These are phyloP conservation scores for Teunomyces pallodes DNA, from an alignment of 805 yeast species.

Conservation along the genomic window DNA sequence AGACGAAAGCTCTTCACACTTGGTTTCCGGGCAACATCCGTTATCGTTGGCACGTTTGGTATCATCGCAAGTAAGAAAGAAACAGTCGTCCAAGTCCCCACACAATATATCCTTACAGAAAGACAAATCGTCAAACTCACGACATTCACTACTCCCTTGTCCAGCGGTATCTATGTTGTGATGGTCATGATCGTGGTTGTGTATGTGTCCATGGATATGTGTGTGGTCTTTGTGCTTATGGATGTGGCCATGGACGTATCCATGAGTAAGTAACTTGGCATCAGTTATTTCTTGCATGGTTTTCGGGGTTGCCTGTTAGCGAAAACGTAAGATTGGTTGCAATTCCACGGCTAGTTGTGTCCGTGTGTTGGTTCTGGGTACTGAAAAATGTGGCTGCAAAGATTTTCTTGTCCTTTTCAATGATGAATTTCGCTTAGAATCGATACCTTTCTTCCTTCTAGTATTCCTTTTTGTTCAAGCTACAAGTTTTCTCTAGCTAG, in stretches of 20 bases:
- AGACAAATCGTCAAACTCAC: constrained; percentile 30
- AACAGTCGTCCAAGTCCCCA: constrained; percentile 45
- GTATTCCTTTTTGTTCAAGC: neutral
- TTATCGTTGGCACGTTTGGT: constrained; percentile 1
- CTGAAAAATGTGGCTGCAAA: neutral
- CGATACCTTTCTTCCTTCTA: neutral
- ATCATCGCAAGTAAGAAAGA: constrained; percentile 34
- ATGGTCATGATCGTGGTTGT: constrained; percentile 41
- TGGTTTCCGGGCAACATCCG: constrained; percentile 1
- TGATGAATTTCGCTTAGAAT: neutral
- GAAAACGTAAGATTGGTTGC: neutral
- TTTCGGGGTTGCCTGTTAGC: neutral
- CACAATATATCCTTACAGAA: constrained; percentile 41
- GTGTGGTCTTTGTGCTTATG: constrained; percentile 61
- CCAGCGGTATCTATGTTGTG: neutral
- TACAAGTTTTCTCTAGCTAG: neutral
- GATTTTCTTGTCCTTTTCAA: neutral
- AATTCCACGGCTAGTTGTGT: neutral
- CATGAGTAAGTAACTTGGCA: constrained; percentile 27
- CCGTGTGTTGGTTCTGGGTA: neutral
- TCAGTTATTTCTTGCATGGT: neutral
- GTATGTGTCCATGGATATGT: constrained; percentile 68
- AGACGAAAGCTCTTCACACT: constrained; percentile 5
- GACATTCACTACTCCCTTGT: constrained; percentile 13
- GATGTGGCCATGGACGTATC: constrained; percentile 66